Base-by-base conservation (phyloP, 306 rosid species). In the Trichosanthes truncata region DNA sequence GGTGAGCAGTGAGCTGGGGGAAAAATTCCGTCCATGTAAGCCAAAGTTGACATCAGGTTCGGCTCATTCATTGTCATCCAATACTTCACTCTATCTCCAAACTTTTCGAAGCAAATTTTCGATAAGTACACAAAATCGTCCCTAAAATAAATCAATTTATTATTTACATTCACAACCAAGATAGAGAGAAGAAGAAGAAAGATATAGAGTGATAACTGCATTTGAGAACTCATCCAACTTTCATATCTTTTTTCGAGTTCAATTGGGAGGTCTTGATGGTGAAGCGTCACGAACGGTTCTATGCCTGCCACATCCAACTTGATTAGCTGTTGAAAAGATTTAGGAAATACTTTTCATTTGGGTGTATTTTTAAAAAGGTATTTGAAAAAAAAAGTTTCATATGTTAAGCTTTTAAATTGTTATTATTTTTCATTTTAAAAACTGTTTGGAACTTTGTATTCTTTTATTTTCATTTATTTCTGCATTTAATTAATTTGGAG, bases 41-140 rank as follows among this genome's bases (percentile, higher is more conserved):
- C 87, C 74, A 48, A 21, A 13, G 73, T 60, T 49, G 82, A 18
- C 36, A 60, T 18, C 46, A 86, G 29, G 55, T 18, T 76, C 2
- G 92, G 91, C 60, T 89, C 92, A 71, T 89, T 89, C 78, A 89
- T 85, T 11, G 88, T 89, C n/a, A 18, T 21, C 92, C 90, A 89
- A 36, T 87, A 74, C 87, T 78, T 89, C 33, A 88, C 88, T 71
- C 88, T 81, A 71, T 84, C 87, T 67, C 91, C 89, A 43, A 86
- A 88, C 71, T 78, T 82, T 81, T 82, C 52, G 9, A 85, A 89
- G 82, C 90, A 87, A 25, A 85, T 57, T 73, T 85, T 77, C 13
- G 92, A 90, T 65, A 83, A 83, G 29, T 87, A 81, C 29, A 87
- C 88, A 83, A 89, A 89, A 82, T 85, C 92, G 43, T 73, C 82